Base-by-base conservation (phyloP, 2,329 filamentous ascomycete species). In the Triangularia setosa region DNA sequence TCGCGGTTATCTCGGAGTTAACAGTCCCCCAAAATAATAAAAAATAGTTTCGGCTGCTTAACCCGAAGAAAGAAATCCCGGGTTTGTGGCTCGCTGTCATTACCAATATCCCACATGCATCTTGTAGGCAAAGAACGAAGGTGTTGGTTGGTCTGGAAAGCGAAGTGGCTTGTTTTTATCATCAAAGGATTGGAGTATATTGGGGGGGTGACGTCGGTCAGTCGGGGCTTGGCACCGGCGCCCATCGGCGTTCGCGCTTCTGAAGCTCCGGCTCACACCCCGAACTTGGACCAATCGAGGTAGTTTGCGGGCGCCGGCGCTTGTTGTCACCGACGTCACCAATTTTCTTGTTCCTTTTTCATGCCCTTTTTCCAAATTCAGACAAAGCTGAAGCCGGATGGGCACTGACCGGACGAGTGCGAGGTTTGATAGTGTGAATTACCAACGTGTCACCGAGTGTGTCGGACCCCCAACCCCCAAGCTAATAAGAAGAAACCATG, bases 181-280 rank as follows among this genome's bases (percentile, higher is more conserved):
- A 12, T 33, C 4, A 40, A 40, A 40, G 33, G 33, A 40, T 40
- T 4, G 16, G 9, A 33, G 30, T 33, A 3, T 12, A 2, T 12
- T 14, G 33, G 5, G 3, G 40, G n/a, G 30, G 30, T 33, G 40
- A 21, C 40, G 40, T 48, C 40, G 40, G 40, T 9, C 14, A 21
- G n/a, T 48, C 40, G 40, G 40, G 18, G 2, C 40, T 48, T 23
- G 40, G 40, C 40, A 21, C 12, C 25, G 52, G 23, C 4, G 16
- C 4, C 8, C 25, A 28, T 52, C 66, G 66, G 64, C 23, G 59
- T 23, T 65, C 64, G 66, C 66, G 61, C 57, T 55, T 14, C 33
- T 27, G 14, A 28, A 11, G 16, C 53, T 25, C 62, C 64, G 59
- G 62, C 18, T n/a, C 11, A 1, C 23, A n/a, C 16, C 28, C 27